Evolutionary conservation across 805 yeast genomes (phyloP).

Genomic region (Pichia occidentalis): DNA sequence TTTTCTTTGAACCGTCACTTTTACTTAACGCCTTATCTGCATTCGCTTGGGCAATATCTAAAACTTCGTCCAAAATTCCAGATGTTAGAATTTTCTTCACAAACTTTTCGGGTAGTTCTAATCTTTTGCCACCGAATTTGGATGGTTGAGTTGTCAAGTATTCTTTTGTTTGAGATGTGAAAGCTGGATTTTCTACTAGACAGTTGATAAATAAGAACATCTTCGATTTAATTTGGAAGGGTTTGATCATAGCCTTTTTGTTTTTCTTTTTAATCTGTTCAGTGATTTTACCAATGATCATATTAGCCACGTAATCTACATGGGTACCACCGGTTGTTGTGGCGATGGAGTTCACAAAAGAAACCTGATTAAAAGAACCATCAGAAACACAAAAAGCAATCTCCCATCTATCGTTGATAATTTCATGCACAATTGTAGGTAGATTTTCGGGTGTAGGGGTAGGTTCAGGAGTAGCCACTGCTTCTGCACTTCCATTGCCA

Average conservation of each 20-base stretch:
- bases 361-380: slow-evolving; percentile 84
- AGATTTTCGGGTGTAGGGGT: slow-evolving; percentile 31
- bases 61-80: slow-evolving; percentile 61
- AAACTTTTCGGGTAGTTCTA: slow-evolving; percentile 69
- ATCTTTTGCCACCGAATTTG: slow-evolving; percentile 82
- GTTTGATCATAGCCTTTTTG: slow-evolving; percentile 65
- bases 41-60: slow-evolving; percentile 79
- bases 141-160: slow-evolving; percentile 83
- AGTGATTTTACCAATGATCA: slow-evolving; percentile 68
- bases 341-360: slow-evolving; percentile 96
- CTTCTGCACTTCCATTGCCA: slow-evolving; percentile 1
- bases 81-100: slow-evolving; percentile 68
- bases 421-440: slow-evolving; percentile 66
- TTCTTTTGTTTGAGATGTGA: slow-evolving; percentile 96
- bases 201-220: slow-evolving; percentile 90
- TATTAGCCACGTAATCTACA: slow-evolving; percentile 78
- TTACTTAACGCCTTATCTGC: slow-evolving; percentile 83
- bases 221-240: slow-evolving; percentile 82
- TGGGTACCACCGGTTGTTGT: slow-evolving; percentile 97
- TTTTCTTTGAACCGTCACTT: slow-evolving; percentile 80
- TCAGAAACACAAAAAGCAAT: slow-evolving; percentile 91
- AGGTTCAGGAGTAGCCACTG: slow-evolving; percentile 13
- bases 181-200: slow-evolving; percentile 92
- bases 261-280: slow-evolving; percentile 65
- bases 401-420: slow-evolving; percentile 88